Percentiles rank a stretch among this genome's conserved stretches.
Conservation (phyloP, 495 filamentous ascomycete species). For the Immersiella caudata region DNA sequence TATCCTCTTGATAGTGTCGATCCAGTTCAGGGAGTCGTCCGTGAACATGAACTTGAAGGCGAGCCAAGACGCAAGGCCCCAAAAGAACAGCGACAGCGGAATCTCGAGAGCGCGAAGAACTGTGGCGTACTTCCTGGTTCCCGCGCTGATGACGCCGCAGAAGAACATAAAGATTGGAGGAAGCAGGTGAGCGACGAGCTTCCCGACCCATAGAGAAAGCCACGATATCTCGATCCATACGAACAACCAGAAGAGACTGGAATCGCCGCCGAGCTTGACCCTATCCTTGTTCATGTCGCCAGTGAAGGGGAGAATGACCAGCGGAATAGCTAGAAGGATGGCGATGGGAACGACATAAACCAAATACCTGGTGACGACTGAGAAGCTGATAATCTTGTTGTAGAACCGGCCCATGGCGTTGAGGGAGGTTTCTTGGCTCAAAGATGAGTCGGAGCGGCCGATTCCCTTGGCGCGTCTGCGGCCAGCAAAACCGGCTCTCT, state of each 20-base stretch:
- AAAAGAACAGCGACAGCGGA: conserved; percentile 83
- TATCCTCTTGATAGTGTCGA: conserved; percentile 64
- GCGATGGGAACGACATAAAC: conserved; percentile 85
- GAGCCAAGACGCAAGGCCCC: conserved; percentile 76
- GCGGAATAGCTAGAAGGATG: conserved; percentile 73
- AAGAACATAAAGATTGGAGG: conserved; percentile 84
- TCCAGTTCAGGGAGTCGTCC: conserved; percentile 42
- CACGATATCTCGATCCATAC: conserved; percentile 91
- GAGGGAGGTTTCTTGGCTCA: conserved; percentile 59
- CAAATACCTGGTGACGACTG: conserved; percentile 82
- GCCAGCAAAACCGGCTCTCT: conserved; percentile 49
- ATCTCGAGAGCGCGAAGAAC: conserved; percentile 80
- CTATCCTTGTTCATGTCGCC: conserved; percentile 38
- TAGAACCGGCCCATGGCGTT: conserved; percentile 89
- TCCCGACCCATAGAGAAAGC: conserved; percentile 84
- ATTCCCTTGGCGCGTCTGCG: conserved; percentile 58
- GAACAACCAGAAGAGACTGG: conserved; percentile 73
- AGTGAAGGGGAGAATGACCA: conserved; percentile 68
- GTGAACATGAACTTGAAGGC: conserved; percentile 72
- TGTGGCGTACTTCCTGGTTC: conserved; percentile 88
- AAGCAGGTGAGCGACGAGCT: conserved; percentile 77
- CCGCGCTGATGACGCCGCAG: conserved; percentile 85
- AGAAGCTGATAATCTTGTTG: conserved; percentile 80
- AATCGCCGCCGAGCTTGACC: conserved; percentile 47
- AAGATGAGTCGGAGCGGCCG: conserved; percentile 57